Evolutionary conservation across 2,329 filamentous ascomycete species (phyloP).

Genomic region (Phialemonium atrogriseum): DNA sequence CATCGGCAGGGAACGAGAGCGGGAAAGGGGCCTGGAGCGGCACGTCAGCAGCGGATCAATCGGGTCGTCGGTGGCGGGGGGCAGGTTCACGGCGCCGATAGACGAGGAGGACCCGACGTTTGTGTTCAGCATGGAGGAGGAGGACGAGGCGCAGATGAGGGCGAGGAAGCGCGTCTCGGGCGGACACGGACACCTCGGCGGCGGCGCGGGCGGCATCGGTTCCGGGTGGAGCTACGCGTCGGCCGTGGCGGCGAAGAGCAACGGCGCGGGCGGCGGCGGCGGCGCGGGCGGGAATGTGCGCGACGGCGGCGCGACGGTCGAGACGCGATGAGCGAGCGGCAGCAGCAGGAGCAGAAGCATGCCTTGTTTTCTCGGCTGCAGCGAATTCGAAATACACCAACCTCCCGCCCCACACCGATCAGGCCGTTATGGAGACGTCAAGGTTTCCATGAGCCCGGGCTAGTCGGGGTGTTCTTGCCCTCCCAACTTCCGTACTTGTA

Average conservation of each 20-base stretch:
- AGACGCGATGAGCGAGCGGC: too few relatives aligned
- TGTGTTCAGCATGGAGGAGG: constrained; percentile 59
- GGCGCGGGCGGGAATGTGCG: constrained; percentile 4
- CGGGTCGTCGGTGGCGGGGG: constrained; percentile 42
- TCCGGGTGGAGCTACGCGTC: constrained; percentile 33
- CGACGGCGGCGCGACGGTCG: too few relatives aligned
- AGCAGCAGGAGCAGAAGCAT: too few relatives aligned
- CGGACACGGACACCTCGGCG: constrained; percentile 23
- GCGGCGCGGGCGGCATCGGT: constrained; percentile 20
- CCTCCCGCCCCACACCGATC: too few relatives aligned
- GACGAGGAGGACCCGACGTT: constrained; percentile 58
- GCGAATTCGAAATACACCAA: too few relatives aligned
- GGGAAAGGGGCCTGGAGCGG: constrained; percentile 39
- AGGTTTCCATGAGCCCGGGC: too few relatives aligned
- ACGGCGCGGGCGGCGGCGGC: constrained; percentile 3
- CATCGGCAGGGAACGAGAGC: constrained; percentile 27
- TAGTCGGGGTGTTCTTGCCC: too few relatives aligned
- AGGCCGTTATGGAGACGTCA: too few relatives aligned
- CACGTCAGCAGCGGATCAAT: constrained; percentile 54
- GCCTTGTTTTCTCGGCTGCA: too few relatives aligned
- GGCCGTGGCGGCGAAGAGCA: constrained; percentile 11
- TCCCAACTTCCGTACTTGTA: too few relatives aligned
- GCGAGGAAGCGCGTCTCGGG: constrained; percentile 41
- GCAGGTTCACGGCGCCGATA: constrained; percentile 53
- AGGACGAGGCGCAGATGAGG: constrained; percentile 41